Conservation (phyloP, 2,329 filamentous ascomycete species). For the Aspergillus tubingensis region DNA sequence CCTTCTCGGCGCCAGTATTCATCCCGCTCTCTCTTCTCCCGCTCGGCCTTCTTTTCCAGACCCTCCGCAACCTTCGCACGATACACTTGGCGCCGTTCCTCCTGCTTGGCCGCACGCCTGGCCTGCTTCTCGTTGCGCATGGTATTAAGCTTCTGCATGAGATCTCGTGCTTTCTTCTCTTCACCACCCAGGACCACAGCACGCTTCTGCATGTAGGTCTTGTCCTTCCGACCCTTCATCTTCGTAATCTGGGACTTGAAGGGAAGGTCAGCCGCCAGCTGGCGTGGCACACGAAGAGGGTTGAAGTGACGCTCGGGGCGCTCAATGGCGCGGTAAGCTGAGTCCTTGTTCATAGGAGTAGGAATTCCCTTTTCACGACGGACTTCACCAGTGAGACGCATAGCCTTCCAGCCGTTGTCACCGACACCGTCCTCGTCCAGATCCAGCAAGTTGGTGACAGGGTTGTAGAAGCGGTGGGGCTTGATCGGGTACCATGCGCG, state of each 20-base stretch:
- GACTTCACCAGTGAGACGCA: constrained; percentile 92
- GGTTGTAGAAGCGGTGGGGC: constrained; percentile 95
- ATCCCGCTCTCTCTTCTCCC: constrained; percentile 88
- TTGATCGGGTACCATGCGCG: constrained; percentile 96
- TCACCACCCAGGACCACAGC: constrained; percentile 84
- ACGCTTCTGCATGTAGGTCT: constrained; percentile 93
- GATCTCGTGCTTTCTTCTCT: constrained; percentile 81
- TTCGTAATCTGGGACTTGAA: constrained; percentile 88
- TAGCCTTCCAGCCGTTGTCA: constrained; percentile 70
- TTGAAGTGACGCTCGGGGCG: constrained; percentile 73
- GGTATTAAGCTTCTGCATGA: constrained; percentile 92
- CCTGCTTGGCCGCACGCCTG: constrained; percentile 81
- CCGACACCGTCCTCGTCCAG: constrained; percentile 37
- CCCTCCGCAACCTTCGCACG: constrained; percentile 79
- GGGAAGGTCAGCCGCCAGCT: constrained; percentile 74
- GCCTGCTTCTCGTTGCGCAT: constrained; percentile 87
- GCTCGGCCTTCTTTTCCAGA: constrained; percentile 78
- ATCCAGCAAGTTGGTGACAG: constrained; percentile 86
- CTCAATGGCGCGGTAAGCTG: constrained; percentile 71
- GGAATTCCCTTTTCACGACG: constrained; percentile 72
- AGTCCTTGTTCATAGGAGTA: constrained; percentile 81
- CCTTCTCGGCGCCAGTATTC: constrained; percentile 93
- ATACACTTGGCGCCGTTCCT: constrained; percentile 79
- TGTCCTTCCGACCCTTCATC: constrained; percentile 75
- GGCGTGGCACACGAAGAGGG: constrained; percentile 53